Percentiles rank a stretch among this genome's conserved stretches.
Conservation (phyloP, 2,329 filamentous ascomycete genomes). For the Claviceps sp. region DNA sequence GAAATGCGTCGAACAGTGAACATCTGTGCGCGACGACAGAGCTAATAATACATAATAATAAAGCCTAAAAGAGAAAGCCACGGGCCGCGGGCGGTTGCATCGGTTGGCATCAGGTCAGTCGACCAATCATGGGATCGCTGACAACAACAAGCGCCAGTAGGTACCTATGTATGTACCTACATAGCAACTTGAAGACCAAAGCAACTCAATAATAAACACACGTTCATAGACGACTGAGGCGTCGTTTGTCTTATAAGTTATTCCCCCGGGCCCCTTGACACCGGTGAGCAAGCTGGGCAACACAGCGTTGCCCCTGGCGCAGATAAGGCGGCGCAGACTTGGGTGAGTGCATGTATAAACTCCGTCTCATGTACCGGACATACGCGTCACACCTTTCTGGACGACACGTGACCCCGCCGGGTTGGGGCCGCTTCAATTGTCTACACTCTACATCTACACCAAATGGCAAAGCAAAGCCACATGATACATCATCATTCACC, state of each 20-base stretch:
- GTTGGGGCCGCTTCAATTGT: not conserved
- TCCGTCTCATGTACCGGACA: not conserved
- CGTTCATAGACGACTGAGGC: not conserved
- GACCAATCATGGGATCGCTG: conserved; percentile 3
- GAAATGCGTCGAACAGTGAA: too few species aligned
- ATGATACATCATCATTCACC: not conserved
- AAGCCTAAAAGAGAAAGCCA: not conserved
- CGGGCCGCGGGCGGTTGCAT: not conserved
- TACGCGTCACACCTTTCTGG: not conserved
- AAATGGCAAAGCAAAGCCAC: not conserved
- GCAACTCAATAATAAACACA: too few species aligned
- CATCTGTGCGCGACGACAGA: not conserved
- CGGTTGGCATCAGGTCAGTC: not conserved
- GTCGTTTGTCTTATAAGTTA: not conserved
- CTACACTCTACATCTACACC: not conserved
- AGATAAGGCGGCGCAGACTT: not conserved
- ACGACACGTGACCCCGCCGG: not conserved
- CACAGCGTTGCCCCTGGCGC: not conserved
- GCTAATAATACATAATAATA: too few species aligned
- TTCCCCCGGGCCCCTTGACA: not conserved
- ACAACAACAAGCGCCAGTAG: not conserved
- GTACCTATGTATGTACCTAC: too few species aligned
- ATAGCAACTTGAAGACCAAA: too few species aligned
- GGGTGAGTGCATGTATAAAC: too few species aligned
- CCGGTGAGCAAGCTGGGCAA: not conserved